phyloP scores from a whole-genome alignment of 2,329 filamentous ascomycete genomes.

The Blumeria graminis region DNA sequence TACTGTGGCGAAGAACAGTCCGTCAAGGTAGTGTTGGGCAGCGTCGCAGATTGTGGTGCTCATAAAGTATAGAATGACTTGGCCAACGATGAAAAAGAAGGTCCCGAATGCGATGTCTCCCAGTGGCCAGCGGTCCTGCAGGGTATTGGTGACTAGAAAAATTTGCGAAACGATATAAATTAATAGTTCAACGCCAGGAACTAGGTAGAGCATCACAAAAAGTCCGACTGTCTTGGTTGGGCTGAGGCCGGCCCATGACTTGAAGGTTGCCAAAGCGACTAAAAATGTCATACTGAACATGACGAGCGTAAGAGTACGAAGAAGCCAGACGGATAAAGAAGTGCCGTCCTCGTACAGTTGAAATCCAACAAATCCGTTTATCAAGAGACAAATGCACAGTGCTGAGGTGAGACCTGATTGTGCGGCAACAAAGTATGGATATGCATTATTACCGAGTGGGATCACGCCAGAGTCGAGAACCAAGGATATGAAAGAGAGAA shows the following conservation, averaged over 20 bases:
- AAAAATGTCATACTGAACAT: constrained; percentile 77
- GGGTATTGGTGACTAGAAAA: constrained; percentile 64
- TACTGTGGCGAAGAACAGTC: constrained; percentile 78
- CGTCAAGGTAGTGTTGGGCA: constrained; percentile 80
- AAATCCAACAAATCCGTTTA: constrained; percentile 97
- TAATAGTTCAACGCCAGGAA: constrained; percentile 69
- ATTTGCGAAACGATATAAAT: constrained; percentile 77
- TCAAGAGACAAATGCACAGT: constrained; percentile 66
- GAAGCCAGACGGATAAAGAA: constrained; percentile 74
- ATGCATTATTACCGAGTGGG: constrained; percentile 54
- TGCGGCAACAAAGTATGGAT: constrained; percentile 74
- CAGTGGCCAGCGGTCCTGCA: constrained; percentile 88
- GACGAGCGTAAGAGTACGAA: constrained; percentile 50
- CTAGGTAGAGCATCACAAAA: constrained; percentile 75
- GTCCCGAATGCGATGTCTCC: constrained; percentile 78
- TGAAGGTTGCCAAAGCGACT: constrained; percentile 78
- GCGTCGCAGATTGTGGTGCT: constrained; percentile 63
- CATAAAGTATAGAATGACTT: constrained; percentile 81
- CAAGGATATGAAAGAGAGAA: constrained; percentile 70
- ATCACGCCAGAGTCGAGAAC: constrained; percentile 83
- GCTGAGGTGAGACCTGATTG: constrained; percentile 72
- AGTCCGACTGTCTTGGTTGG: constrained; percentile 72
- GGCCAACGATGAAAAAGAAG: constrained; percentile 76
- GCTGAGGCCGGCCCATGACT: constrained; percentile 63
- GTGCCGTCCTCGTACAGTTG: constrained; percentile 97